Evolutionary conservation across 1,284 basidiomycete species (phyloP), one percentile per base, ranked within the genome.

Genomic region (Apiotrichum porosum): DNA sequence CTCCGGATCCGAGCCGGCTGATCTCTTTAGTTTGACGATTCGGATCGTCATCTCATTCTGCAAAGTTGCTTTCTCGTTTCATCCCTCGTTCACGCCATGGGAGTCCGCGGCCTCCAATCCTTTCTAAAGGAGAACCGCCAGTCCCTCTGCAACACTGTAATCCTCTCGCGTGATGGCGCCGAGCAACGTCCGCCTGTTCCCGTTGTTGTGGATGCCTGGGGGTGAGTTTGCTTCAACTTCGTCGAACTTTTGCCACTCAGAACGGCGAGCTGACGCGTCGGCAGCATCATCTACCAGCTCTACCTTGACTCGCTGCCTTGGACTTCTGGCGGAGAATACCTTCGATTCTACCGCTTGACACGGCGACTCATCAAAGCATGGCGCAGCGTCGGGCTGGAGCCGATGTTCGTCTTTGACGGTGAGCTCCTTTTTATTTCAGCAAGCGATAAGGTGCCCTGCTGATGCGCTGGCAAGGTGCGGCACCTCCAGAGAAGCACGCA

Each of bases 331-430:
- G 89, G 89, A 33, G 88, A 92, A 68, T 88, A 88, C 62, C 65
- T 74, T 3, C 76, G 78, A 30, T 85, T 88, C 60, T 75, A 76
- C 17, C 61, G 68, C 12, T 66, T 82, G 9, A 75, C 86, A 4
- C 72, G 72, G 36, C 71, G 65, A 37, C 77, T 86, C 15, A 79
- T 87, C 9, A 68, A 77, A 47, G 81, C 82, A 1, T 92, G 88
- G 88, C 75, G 85, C 26, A 71, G 73, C 19, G 77, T 89, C 4
- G 87, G 88, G 6, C 72, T 94, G 37, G 77, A 79, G 49, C 78
- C 91, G 1, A 80, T 84, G 48, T 90, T 97, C 62, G 89, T 95
- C 8, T 95, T 95, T 65, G 92, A 97, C 68, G 92, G 92, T 91
- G 57, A 52, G 68, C 40, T 6, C 17, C 21, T 28, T 28, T 28